Evolutionary conservation across 306 rosid species (phyloP).

Genomic region (Prosopis cineraria): DNA sequence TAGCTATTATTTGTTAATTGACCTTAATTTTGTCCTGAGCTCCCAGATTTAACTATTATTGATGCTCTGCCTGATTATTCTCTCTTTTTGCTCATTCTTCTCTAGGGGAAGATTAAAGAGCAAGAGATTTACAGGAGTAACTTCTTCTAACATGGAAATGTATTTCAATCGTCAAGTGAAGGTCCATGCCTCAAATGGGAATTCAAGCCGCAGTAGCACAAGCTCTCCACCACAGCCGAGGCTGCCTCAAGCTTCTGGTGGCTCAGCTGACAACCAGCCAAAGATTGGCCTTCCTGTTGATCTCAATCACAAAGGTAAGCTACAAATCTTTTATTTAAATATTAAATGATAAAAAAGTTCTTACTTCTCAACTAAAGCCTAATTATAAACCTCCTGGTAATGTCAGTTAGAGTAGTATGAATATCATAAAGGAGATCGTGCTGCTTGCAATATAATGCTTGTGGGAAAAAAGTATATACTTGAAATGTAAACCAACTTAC

Average conservation of each 20-base stretch:
- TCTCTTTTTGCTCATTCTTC: conserved; percentile 46
- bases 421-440: not conserved
- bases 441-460: conserved; percentile 22
- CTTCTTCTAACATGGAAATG: conserved; percentile 67
- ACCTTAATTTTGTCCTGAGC: conserved; percentile 24
- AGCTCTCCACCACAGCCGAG: conserved; percentile 82
- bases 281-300: conserved; percentile 72
- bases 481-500: conserved; percentile 16
- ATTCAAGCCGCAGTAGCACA: conserved; percentile 75
- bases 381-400: not conserved
- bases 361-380: not conserved
- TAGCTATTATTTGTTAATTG: conserved; percentile 35
- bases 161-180: conserved; percentile 69
- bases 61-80: conserved; percentile 35
- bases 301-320: conserved; percentile 85
- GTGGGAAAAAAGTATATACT: not conserved
- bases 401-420: conserved; percentile 12
- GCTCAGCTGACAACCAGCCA: conserved; percentile 66
- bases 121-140: conserved; percentile 61
- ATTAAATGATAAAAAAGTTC: not conserved
- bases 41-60: conserved; percentile 31
- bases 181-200: conserved; percentile 66
- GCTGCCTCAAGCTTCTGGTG: conserved; percentile 51
- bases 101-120: conserved; percentile 79
- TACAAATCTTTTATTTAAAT: conserved; percentile 19